Base-by-base conservation (phyloP, 192 early-diverging fungal species). In the Powellomyces hirtus region DNA sequence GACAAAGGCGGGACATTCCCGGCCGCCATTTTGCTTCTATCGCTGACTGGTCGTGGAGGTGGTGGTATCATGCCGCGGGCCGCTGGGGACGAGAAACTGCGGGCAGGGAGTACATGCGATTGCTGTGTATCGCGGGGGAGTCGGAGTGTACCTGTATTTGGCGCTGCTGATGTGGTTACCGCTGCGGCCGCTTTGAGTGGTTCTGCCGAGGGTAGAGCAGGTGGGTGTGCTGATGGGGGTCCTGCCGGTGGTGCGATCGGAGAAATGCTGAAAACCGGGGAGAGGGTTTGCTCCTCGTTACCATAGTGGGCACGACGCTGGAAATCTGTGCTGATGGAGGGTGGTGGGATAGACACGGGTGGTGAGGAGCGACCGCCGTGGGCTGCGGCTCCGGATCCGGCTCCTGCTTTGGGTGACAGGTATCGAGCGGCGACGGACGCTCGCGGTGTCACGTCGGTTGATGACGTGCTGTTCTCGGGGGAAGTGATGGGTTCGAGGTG, bases 231-330 rank as follows among this genome's bases (percentile, higher is more conserved):
- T 13, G 40, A 42, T 42, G 40, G 40, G 40, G n/a, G n/a, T n/a
- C n/a, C n/a, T n/a, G n/a, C n/a, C n/a, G n/a, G n/a, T n/a, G n/a
- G n/a, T 6, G 53, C 53, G 20, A 42, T 59, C 7, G 67, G 67
- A 10, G 67, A 69, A 20, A 61, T 69, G 26, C 42, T 27, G 44
- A 69, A 69, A 18, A 69, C 67, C 10, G 67, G 67, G 10, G 59
- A 69, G 24, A 69, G 45, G 29, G 67, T 59, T n/a, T 57, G 14
- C 13, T 61, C 42, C 13, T 51, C 27, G 5, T 34, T 16, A 29
- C 33, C 53, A 29, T 30, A 14, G 16, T 24, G 26, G 26, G 46
- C 16, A 2, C 66, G 14, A 6, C n/a, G 34, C 30, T 58, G 22
- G 30, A 58, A 58, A 34, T 62, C 0, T 8, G 66, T 57, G 46